These are phyloP conservation scores for Metarhizium sp. DNA, from an alignment of 2,329 filamentous ascomycete species.

Conservation along the genomic window DNA sequence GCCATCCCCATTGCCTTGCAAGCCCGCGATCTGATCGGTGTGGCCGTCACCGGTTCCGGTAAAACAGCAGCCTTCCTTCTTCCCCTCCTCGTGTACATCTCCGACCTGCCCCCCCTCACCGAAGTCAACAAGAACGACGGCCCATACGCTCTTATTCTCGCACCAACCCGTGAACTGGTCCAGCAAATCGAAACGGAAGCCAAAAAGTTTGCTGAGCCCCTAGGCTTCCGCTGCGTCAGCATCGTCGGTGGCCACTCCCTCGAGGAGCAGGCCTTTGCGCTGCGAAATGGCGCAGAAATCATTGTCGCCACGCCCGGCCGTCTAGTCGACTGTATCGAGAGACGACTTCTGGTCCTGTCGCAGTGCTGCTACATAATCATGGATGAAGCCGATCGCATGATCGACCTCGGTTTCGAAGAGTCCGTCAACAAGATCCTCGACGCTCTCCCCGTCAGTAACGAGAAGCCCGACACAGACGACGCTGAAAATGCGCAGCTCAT, in stretches of 20 bases:
- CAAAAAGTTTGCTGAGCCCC: constrained; percentile 78
- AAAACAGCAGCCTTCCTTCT: constrained; percentile 95
- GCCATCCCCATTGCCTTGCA: constrained; percentile 93
- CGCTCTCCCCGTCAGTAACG: constrained; percentile 82
- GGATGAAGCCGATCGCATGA: constrained; percentile 99
- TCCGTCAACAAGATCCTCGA: constrained; percentile 96
- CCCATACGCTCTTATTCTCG: constrained; percentile 93
- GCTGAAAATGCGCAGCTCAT: constrained; percentile 83
- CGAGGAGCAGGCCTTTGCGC: constrained; percentile 84
- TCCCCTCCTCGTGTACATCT: constrained; percentile 89
- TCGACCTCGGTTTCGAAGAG: constrained; percentile 96
- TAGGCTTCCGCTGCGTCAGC: constrained; percentile 91
- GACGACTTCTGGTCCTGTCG: constrained; percentile 80
- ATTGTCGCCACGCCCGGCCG: constrained; percentile 97
- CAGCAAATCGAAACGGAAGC: constrained; percentile 96
- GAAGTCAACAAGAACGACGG: constrained; percentile 87
- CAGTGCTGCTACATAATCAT: constrained; percentile 99
- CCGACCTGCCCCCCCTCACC: constrained; percentile 74
- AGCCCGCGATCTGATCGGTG: constrained; percentile 91
- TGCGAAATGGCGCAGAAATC: constrained; percentile 90
- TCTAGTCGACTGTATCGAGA: constrained; percentile 93
- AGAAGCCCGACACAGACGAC: constrained; percentile 89
- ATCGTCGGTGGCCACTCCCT: constrained; percentile 96
- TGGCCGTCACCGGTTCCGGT: constrained; percentile 95
- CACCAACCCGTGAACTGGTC: constrained; percentile 91